Evolutionary conservation across 164 flowering plant species (phyloP).

Genomic region (Vitis vinifera): DNA sequence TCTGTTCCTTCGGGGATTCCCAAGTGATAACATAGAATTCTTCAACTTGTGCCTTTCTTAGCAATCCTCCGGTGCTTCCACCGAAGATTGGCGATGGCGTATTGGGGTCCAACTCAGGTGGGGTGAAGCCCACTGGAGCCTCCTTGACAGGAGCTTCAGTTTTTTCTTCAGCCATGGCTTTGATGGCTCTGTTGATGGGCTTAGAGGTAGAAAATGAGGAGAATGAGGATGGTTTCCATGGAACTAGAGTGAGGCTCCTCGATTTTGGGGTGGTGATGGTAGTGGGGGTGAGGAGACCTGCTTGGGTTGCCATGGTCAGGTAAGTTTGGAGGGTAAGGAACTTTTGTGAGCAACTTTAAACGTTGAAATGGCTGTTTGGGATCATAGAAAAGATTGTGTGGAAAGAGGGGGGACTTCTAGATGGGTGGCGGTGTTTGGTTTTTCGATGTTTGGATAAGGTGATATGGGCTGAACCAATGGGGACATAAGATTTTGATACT

Average conservation of each 20-base stretch:
- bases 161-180: conserved; percentile 43
- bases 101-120: conserved; percentile 81
- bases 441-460: conserved; percentile 55
- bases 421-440: conserved; percentile 6
- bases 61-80: conserved; percentile 85
- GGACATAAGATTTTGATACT: conserved; percentile 48
- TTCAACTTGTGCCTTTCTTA: conserved; percentile 85
- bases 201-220: conserved; percentile 33
- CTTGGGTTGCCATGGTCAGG: conserved; percentile 81
- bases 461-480: conserved; percentile 59
- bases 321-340: too few species aligned
- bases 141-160: conserved; percentile 18
- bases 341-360: conserved; percentile 1
- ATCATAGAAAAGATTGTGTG: background rate
- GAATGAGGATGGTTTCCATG: conserved; percentile 53
- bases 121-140: conserved; percentile 84
- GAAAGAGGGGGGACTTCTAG: background rate
- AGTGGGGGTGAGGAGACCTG: conserved; percentile 67
- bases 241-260: conserved; percentile 24
- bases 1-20: conserved; percentile 87
- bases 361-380: background rate
- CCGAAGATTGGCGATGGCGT: conserved; percentile 90
- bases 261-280: conserved; percentile 17
- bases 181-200: conserved; percentile 24
- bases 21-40: conserved; percentile 91